These are phyloP conservation scores for Crithidia expoeki DNA, from an alignment of 208 protist genomes.

Conservation along the genomic window DNA sequence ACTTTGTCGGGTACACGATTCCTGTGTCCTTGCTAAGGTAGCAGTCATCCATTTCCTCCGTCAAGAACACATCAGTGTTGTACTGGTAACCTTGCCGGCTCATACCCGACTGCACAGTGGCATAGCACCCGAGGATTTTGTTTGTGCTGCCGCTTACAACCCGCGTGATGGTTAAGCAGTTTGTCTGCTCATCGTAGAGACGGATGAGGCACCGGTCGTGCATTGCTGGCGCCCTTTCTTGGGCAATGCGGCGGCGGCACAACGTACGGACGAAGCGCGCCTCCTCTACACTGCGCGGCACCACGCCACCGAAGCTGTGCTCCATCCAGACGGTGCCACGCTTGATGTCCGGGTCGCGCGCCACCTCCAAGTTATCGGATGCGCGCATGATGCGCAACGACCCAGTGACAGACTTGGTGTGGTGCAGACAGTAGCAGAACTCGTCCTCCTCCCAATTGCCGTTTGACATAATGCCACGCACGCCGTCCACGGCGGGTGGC, in stretches of 20 bases:
- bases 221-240: slow-evolving; percentile 29
- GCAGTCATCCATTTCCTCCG: slow-evolving; percentile 22
- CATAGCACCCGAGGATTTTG: slow-evolving; percentile 15
- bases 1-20: slow-evolving; percentile 46
- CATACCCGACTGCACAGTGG: slow-evolving; percentile 39
- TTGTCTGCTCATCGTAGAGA: slow-evolving; percentile 48
- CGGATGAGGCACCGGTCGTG: slow-evolving; percentile 49
- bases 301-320: slow-evolving; percentile 56
- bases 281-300: slow-evolving; percentile 48
- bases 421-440: slow-evolving; percentile 52
- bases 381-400: slow-evolving; percentile 46
- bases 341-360: slow-evolving; percentile 34
- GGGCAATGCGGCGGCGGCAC: slow-evolving; percentile 30
- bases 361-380: slow-evolving; percentile 50
- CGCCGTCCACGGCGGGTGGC: slow-evolving; percentile 49
- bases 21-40: slow-evolving; percentile 51
- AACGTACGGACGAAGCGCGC: slow-evolving; percentile 33
- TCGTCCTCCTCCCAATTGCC: slow-evolving; percentile 57
- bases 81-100: slow-evolving; percentile 37
- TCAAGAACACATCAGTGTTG: slow-evolving; percentile 28
- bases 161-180: slow-evolving; percentile 39
- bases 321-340: slow-evolving; percentile 55
- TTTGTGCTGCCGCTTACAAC: slow-evolving; percentile 19
- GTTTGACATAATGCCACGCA: slow-evolving; percentile 43
- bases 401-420: slow-evolving; percentile 40